phyloP scores from a whole-genome alignment of 257 asterid species.

The Buddleja alternifolia region DNA sequence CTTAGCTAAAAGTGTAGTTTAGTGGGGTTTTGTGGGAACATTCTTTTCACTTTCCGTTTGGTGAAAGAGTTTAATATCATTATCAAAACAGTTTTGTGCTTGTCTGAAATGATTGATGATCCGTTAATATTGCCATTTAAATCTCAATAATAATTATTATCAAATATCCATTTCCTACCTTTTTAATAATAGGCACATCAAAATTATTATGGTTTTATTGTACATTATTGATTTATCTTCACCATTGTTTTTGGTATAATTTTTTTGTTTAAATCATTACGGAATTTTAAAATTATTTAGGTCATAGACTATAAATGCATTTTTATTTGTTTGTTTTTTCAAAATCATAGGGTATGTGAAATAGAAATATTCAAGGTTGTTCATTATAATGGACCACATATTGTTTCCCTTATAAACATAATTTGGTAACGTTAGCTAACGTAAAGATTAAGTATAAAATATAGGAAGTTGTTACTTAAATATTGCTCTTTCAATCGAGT shows the following conservation, averaged over 20 bases:
- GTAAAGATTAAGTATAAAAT: background rate
- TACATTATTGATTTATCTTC: slow-evolving; percentile 7
- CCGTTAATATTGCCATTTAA: slow-evolving; percentile 18
- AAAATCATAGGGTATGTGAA: background rate
- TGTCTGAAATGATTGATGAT: slow-evolving; percentile 28
- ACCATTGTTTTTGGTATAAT: background rate
- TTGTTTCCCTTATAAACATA: background rate
- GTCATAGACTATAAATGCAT: background rate
- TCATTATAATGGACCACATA: background rate
- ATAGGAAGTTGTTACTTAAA: background rate
- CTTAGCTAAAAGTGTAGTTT: slow-evolving; percentile 27
- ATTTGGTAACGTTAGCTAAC: background rate
- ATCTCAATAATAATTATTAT: slow-evolving; percentile 17
- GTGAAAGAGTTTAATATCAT: slow-evolving; percentile 22
- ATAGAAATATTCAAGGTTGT: no score
- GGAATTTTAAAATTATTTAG: background rate
- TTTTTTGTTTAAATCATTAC: background rate
- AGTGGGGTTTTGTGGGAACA: slow-evolving; percentile 40
- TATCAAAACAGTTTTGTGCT: slow-evolving; percentile 30
- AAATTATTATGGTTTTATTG: slow-evolving; percentile 25
- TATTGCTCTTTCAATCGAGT: no score
- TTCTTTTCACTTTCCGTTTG: slow-evolving; percentile 30
- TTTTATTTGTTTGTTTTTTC: background rate
- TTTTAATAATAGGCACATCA: background rate
- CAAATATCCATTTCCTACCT: background rate